Base-by-base conservation (phyloP, 2,329 filamentous ascomycete species). In the Aspergillus sergii region DNA sequence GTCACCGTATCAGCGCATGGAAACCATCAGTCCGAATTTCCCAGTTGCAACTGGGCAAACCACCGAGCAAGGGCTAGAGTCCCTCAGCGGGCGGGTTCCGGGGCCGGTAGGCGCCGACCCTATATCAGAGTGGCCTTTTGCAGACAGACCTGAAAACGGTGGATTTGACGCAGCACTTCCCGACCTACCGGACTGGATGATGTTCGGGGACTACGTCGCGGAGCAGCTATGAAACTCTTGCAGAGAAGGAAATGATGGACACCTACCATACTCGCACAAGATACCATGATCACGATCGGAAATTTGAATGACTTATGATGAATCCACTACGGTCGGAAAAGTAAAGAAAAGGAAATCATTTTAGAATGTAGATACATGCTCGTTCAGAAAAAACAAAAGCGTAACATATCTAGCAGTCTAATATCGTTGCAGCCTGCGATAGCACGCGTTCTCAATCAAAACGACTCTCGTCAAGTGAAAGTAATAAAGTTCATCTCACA, bases 111-210 rank as follows among this genome's bases (percentile, higher is more conserved):
- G 55, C 4, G 60, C 65, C n/a, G 51, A 60, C 21, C 51, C 64
- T 3, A 57, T 62, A 7, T 36, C 64, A 6, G 64, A 64, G 9
- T 72, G 71, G 71, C 60, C 68, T 16, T 68, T 70, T 34, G 41
- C 62, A 4, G 45, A 60, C 14, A 45, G 63, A 28, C 59, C 19
- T 43, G 60, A 23, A 6, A 53, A 53, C 54, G 57, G 64, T 28
- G 51, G 55, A 30, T 23, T 66, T 30, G 66, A 62, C 11, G 39
- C 58, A 21, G 61, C 61, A 3, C 60, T 72, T 11, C 66, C 69
- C 7, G 70, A 69, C 56, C 65, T 71, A 14, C 68, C 71, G 6
- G 71, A 72, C 51, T 72, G 70, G 70, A 66, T 72, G 66, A 64
- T 72, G 5, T 68, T 72, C 23, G 68, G 64, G 7, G 68, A 67